phyloP scores from a whole-genome alignment of 1,139 yeast genomes.

The Saccharomyces hybrid region DNA sequence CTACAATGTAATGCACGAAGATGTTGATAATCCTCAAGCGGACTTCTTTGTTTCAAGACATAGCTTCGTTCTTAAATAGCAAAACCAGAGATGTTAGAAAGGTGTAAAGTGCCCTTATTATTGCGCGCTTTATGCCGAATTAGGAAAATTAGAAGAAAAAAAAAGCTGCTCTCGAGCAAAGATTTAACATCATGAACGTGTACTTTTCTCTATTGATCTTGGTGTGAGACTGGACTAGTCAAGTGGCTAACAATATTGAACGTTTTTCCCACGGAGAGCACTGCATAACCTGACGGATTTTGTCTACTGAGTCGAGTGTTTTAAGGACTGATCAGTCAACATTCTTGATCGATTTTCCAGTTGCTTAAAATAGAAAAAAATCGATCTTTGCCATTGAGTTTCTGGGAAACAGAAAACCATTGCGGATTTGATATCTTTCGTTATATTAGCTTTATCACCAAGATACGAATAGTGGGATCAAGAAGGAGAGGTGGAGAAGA shows the following conservation, averaged over 20 bases:
- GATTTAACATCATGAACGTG: not conserved
- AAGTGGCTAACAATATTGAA: not conserved
- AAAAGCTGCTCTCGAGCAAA: not conserved
- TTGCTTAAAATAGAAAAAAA: not conserved
- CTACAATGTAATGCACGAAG: not conserved
- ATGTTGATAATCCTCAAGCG: not conserved
- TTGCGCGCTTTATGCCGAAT: not conserved
- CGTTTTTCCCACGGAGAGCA: not conserved
- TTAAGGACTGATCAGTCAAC: not conserved
- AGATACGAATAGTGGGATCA: not conserved
- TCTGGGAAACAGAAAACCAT: not conserved
- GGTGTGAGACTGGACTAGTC: not conserved
- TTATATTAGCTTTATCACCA: not conserved
- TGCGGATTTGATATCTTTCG: not conserved
- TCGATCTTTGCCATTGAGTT: not conserved
- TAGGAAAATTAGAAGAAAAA: not conserved
- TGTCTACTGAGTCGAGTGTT: not conserved
- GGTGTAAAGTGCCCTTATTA: not conserved
- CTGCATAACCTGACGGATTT: not conserved
- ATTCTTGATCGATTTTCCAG: not conserved
- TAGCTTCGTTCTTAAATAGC: not conserved
- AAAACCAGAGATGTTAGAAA: not conserved
- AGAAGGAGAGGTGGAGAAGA: not conserved
- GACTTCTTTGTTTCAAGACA: not conserved
- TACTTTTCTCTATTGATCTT: not conserved